phyloP scores from a whole-genome alignment of 2,329 filamentous ascomycete genomes.

The Ophiocordyceps australis region DNA sequence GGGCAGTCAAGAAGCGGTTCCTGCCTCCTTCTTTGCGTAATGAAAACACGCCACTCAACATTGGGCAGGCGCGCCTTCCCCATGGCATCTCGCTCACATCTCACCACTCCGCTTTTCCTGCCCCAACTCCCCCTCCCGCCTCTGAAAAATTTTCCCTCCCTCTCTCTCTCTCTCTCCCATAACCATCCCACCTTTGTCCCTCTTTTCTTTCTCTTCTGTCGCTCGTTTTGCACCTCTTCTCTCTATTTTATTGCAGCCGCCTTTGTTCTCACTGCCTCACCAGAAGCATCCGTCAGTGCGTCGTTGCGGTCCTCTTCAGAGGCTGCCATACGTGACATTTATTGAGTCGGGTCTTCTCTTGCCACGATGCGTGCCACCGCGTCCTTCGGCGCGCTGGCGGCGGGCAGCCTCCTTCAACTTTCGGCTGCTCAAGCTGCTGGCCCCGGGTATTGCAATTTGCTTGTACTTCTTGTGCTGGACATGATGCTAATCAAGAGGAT shows the following conservation, averaged over 20 bases:
- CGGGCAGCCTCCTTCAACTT: conserved; percentile 14
- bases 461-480: no score
- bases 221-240: conserved; percentile 3
- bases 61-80: conserved; percentile 1
- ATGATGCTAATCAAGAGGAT: no score
- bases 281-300: conserved; percentile 1
- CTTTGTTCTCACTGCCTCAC: conserved; percentile 1
- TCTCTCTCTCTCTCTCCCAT: not conserved
- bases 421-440: conserved; percentile 13
- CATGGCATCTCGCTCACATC: not conserved
- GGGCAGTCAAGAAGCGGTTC: no score
- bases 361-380: conserved; percentile 19
- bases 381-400: conserved; percentile 16
- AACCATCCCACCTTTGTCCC: not conserved
- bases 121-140: not conserved
- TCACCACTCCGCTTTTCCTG: not conserved
- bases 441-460: no score
- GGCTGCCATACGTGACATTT: no score
- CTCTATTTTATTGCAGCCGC: conserved; percentile 4
- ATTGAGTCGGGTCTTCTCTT: conserved; percentile 1
- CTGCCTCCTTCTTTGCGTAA: no score
- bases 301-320: no score
- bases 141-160: not conserved
- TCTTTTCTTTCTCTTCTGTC: conserved; percentile 1
- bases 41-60: not conserved